phyloP scores from a whole-genome alignment of 2,329 filamentous ascomycete species.

The Zymoseptoria tritici region DNA sequence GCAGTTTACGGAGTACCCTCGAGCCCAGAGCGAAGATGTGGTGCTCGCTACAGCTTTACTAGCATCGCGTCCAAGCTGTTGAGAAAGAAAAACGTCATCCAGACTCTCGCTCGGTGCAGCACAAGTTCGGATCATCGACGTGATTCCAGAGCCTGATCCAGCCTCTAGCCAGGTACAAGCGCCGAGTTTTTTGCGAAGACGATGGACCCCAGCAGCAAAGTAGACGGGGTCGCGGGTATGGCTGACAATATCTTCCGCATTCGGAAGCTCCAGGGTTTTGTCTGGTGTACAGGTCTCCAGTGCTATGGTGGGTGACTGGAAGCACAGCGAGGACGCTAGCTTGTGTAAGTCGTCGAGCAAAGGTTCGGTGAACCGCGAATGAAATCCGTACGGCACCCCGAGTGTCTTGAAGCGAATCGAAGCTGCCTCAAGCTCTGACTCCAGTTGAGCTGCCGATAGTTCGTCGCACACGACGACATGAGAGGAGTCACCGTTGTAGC shows the following conservation, averaged over 20 bases:
- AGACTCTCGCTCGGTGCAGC: background rate
- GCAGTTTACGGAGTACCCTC: background rate
- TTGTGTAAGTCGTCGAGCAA: conserved; percentile 1
- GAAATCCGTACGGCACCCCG: conserved; percentile 9
- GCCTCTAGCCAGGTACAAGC: conserved; percentile 8
- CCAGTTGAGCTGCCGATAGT: background rate
- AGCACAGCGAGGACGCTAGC: conserved; percentile 2
- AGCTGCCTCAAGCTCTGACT: background rate
- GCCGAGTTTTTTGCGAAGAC: conserved; percentile 1
- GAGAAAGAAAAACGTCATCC: background rate
- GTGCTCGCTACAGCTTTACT: background rate
- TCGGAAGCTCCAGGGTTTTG: background rate
- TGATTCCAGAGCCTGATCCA: conserved; percentile 10
- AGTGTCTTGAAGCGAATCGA: conserved; percentile 6
- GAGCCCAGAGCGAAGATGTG: background rate
- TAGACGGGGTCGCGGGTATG: conserved; percentile 9
- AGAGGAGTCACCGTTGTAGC: conserved; percentile 10
- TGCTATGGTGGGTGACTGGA: conserved; percentile 1
- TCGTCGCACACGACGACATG: conserved; percentile 3
- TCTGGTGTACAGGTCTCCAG: conserved; percentile 1
- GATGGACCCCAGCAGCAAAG: conserved; percentile 5
- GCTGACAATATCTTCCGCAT: background rate
- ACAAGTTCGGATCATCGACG: conserved; percentile 1
- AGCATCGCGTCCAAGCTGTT: background rate
- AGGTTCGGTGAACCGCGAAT: conserved; percentile 9